phyloP scores from a whole-genome alignment of 805 yeast species.

The Ogataea thermomethanolica region DNA sequence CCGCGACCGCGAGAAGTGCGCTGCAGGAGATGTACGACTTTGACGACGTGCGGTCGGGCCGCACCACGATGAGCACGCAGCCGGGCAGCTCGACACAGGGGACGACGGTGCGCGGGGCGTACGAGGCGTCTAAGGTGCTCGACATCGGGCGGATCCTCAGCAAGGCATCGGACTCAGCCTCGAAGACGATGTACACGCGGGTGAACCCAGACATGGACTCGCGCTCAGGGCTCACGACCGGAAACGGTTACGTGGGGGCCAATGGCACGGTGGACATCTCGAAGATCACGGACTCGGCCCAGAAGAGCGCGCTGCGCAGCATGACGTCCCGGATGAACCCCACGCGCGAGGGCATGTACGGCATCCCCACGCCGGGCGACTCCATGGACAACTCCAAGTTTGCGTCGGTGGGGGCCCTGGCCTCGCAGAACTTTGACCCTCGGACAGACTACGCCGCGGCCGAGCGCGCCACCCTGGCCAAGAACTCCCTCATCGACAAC shows the following conservation, averaged over 20 bases:
- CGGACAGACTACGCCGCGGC: conserved; percentile 42
- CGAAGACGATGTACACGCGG: conserved; percentile 44
- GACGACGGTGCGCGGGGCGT: conserved; percentile 26
- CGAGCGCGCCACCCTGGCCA: conserved; percentile 37
- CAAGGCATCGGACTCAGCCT: conserved; percentile 37
- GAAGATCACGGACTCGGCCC: conserved; percentile 49
- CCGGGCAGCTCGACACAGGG: conserved; percentile 24
- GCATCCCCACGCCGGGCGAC: conserved; percentile 42
- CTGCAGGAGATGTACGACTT: conserved; percentile 41
- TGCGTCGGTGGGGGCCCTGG: conserved; percentile 58
- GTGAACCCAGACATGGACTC: conserved; percentile 38
- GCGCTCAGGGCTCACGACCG: conserved; percentile 32
- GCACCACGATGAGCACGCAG: conserved; percentile 31
- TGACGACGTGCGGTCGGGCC: conserved; percentile 41
- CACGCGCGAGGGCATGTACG: conserved; percentile 24
- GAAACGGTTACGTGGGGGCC: conserved; percentile 35
- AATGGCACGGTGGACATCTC: conserved; percentile 46
- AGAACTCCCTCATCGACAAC: conserved; percentile 38
- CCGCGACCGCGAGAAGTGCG: conserved; percentile 34
- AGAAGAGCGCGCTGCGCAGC: conserved; percentile 34
- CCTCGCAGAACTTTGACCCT: conserved; percentile 41
- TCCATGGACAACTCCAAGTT: conserved; percentile 40
- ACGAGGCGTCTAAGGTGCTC: conserved; percentile 29
- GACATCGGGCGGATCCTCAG: conserved; percentile 30
- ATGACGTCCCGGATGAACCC: conserved; percentile 29